Evolutionary conservation across 1,284 basidiomycete genomes (phyloP), one percentile per base, ranked within the genome.

Genomic region (Neolentinus lepideus): DNA sequence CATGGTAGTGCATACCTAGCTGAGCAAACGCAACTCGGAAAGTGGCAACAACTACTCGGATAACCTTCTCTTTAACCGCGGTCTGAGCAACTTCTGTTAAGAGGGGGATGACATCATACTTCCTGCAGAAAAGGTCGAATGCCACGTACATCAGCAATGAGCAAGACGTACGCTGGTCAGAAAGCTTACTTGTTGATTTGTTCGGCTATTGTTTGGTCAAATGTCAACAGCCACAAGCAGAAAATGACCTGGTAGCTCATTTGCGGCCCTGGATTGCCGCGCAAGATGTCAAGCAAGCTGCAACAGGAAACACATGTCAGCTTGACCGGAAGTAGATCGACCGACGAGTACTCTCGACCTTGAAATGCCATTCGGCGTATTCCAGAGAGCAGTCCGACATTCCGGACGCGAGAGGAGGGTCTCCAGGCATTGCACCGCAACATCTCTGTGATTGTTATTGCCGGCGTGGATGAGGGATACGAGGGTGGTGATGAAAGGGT

Each of bases 61-160:
- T 90, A 26, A 99, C 93, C 70, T 99, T 99, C 74, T 99, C 96
- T 73, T 99, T 99, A 46, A 92, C 90, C 1, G 95, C 95, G 19
- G 75, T 82, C 68, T 95, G 92, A 1, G 94, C 94, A 27, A 94
- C 84, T 46, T 90, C 85, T 36, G 88, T 87, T 35, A 99, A 79
- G 19, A 93, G 73, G n/a, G 93, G 88, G 61, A 98, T 86, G 45
- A 98, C 80, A 64, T 95, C 90, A 67, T 89, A 95, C 71, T 88
- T 90, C 74, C 91, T 94, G 62, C 29, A 22, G 29, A 45, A 11
- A 16, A 22, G 4, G 22, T 38, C 10, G 14, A 21, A 26, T 24
- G 19, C 22, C 12, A 52, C 19, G 31, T 3, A 26, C 3, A 6
- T 31, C 29, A 31, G 29, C 29, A 4, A 6, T 12, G 12, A 4